Evolutionary conservation across 2,329 filamentous ascomycete species (phyloP).

Genomic region (Xylariaceae sp.): DNA sequence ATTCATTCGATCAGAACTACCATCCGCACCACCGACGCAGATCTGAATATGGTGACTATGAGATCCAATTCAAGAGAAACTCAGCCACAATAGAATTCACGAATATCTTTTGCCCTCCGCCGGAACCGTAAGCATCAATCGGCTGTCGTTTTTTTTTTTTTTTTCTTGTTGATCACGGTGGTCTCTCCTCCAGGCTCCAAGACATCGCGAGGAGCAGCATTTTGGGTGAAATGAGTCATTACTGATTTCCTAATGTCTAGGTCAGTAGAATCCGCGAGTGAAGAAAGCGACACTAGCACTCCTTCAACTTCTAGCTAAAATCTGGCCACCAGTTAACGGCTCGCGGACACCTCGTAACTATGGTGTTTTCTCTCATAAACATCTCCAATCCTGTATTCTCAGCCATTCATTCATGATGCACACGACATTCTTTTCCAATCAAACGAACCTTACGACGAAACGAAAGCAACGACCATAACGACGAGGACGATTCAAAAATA

Average conservation of each 20-base stretch:
- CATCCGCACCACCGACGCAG: slow-evolving; percentile 51
- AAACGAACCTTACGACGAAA: slow-evolving; percentile 3
- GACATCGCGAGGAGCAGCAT: too few species aligned
- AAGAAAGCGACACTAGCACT: slow-evolving; percentile 1
- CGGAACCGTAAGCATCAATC: slow-evolving; percentile 3
- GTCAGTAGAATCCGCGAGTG: slow-evolving; percentile 17
- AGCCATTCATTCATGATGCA: too few species aligned
- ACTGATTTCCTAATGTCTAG: too few species aligned
- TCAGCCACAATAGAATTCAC: slow-evolving; percentile 39
- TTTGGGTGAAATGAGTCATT: too few species aligned
- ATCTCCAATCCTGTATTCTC: not conserved
- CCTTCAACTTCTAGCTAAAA: not conserved
- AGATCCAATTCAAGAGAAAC: slow-evolving; percentile 44
- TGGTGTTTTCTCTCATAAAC: not conserved
- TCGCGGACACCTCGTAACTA: not conserved
- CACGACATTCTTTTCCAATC: not conserved
- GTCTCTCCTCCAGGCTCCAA: too few species aligned
- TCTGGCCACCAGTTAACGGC: not conserved
- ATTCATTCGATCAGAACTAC: slow-evolving; percentile 59
- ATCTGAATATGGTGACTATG: slow-evolving; percentile 46
- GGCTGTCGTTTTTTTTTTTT: too few species aligned
- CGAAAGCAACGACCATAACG: slow-evolving; percentile 5
- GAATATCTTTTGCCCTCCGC: slow-evolving; percentile 37
- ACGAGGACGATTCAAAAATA: slow-evolving; percentile 5
- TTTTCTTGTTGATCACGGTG: too few species aligned